Evolutionary conservation across 176 grass and related monocot species (phyloP), one percentile per base, ranked within the genome.

Genomic region (Panicum miliaceum): DNA sequence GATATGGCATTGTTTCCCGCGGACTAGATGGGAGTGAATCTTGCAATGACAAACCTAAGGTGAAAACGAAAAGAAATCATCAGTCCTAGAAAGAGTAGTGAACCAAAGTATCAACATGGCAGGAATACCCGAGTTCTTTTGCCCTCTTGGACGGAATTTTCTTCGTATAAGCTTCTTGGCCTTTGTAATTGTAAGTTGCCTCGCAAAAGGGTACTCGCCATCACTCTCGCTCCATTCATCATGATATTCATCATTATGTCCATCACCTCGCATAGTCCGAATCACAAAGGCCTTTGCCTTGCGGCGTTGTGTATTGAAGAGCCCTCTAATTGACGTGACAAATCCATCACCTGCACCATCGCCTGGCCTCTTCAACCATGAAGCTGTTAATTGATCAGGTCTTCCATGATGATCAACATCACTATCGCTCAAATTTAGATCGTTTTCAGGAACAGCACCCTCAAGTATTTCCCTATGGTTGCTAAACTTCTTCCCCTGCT

Each of bases 231-330:
- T 99, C 91, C 93, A 93, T 79, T 99, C 93, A 0, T 90, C 91
- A 37, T 94, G 93, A 76, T 84, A 95, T 82, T 99, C 96, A 84
- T 88, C 92, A 85, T 85, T 94, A 48, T 99, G 91, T 41, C 83
- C 93, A 66, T 95, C 93, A 58, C 87, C 93, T 78, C 96, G 80
- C 83, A 93, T 89, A 52, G 91, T 92, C 75, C 88, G 84, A 75
- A 93, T 71, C 41, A 99, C 85, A 87, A 99, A 96, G 13, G 89
- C 91, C 86, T 89, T 99, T n/a, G 96, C 93, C 85, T 84, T 99
- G n/a, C 96, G 91, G 56, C 96, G 86, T 58, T 99, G 96, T 4
- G 96, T 96, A 84, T 99, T 99, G 80, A 99, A 99, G 82, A 99
- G 80, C 71, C 96, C 96, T 79, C 90, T 99, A 81, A 99, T 96